Percentiles rank a stretch among this genome's conserved stretches.
These are phyloP conservation scores for Alternaria panax DNA, from an alignment of 2,329 filamentous ascomycete species.

Conservation along the genomic window DNA sequence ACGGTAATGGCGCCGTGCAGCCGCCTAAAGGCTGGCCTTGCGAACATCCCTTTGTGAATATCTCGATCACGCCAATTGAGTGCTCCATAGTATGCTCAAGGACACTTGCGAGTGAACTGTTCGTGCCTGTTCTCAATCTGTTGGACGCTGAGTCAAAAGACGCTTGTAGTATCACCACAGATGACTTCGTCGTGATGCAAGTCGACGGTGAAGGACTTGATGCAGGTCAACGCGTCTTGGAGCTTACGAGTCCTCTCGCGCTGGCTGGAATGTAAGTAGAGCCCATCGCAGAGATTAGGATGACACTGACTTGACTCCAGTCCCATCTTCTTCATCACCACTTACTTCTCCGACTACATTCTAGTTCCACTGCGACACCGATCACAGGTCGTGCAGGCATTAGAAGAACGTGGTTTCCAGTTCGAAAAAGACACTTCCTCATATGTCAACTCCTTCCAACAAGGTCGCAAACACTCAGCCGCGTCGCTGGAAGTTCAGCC, in stretches of 20 bases:
- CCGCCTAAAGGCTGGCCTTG: conserved; percentile 55
- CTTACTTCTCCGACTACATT: conserved; percentile 97
- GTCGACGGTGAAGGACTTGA: conserved; percentile 91
- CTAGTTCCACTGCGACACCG: conserved; percentile 81
- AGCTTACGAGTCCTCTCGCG: conserved; percentile 88
- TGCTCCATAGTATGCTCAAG: conserved; percentile 90
- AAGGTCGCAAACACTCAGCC: conserved; percentile 55
- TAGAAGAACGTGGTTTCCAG: conserved; percentile 81
- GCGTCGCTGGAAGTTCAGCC: conserved; percentile 56
- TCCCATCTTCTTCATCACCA: conserved; percentile 98
- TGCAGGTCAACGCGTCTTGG: conserved; percentile 87
- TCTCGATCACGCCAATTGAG: conserved; percentile 90
- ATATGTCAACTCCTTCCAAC: conserved; percentile 67
- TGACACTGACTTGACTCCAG: conserved; percentile 46
- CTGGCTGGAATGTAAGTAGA: conserved; percentile 78
- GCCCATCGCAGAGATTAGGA: background rate
- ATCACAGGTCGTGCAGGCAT: conserved; percentile 74
- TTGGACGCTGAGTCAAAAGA: conserved; percentile 60
- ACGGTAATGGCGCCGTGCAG: conserved; percentile 43
- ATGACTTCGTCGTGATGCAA: conserved; percentile 87
- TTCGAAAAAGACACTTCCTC: conserved; percentile 71
- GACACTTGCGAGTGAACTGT: conserved; percentile 75
- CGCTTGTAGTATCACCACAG: conserved; percentile 75
- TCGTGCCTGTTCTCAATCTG: conserved; percentile 72
- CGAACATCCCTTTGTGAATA: conserved; percentile 84